Conservation (phyloP, 495 filamentous ascomycete genomes). For the Podospora comata region DNA sequence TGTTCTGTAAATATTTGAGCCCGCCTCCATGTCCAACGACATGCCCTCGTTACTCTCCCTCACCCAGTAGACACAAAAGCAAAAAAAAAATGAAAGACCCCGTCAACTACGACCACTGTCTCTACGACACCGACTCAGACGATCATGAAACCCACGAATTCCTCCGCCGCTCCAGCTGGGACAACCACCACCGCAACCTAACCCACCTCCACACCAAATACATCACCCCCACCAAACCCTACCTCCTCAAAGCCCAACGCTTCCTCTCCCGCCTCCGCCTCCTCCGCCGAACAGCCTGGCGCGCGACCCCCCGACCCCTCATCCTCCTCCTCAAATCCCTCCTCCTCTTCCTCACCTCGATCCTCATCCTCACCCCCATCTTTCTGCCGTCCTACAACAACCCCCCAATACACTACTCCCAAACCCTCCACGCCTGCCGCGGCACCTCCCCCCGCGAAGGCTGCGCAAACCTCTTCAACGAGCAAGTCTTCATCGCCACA, state of each 20-base stretch:
- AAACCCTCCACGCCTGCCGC: constrained; percentile 28
- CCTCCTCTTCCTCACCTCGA: background rate
- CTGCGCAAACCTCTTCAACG: constrained; percentile 58
- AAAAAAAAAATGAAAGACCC: background rate
- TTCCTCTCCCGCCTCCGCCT: constrained; percentile 1
- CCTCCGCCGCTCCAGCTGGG: background rate
- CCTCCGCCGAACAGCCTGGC: constrained; percentile 4
- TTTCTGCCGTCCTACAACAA: constrained; percentile 61
- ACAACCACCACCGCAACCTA: background rate
- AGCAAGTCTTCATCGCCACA: constrained; percentile 73
- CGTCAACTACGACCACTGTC: background rate
- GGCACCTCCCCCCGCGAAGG: constrained; percentile 39
- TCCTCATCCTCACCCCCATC: constrained; percentile 42
- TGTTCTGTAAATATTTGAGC: background rate
- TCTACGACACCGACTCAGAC: background rate
- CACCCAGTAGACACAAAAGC: background rate
- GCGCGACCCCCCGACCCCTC: background rate
- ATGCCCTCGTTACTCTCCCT: too few relatives aligned
- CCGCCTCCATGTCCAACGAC: background rate
- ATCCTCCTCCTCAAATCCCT: constrained; percentile 3
- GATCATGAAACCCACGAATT: background rate
- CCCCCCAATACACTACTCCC: constrained; percentile 40
- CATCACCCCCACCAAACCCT: background rate
- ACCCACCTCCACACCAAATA: background rate
- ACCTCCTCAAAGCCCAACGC: background rate